These are phyloP conservation scores for Biscogniauxia sp. DNA, from an alignment of 2,329 filamentous ascomycete species.

Conservation along the genomic window DNA sequence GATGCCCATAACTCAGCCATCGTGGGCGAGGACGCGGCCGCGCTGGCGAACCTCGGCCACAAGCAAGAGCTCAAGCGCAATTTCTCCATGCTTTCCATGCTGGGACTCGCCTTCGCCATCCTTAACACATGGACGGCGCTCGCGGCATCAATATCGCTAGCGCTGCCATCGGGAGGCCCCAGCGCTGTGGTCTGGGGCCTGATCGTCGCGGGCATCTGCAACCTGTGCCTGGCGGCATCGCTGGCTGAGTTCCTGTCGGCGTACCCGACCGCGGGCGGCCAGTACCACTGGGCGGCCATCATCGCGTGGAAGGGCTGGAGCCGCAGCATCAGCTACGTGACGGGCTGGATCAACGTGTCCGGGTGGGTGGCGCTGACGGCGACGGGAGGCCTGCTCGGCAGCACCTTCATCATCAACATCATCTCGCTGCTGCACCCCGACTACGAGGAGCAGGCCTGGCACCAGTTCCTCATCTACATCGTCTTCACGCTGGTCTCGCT, in stretches of 20 bases:
- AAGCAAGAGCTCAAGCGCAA: constrained; percentile 50
- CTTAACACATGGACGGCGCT: constrained; percentile 51
- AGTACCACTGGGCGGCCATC: constrained; percentile 72
- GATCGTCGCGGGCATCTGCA: constrained; percentile 62
- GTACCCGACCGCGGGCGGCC: constrained; percentile 57
- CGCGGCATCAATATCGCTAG: constrained; percentile 45
- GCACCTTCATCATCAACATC: constrained; percentile 63
- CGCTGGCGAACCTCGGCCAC: constrained; percentile 45
- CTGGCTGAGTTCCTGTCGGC: constrained; percentile 70
- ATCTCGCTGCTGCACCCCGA: constrained; percentile 58
- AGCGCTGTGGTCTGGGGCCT: constrained; percentile 73
- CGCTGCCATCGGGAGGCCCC: constrained; percentile 67
- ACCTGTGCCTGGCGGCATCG: constrained; percentile 65
- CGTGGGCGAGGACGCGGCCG: constrained; percentile 32
- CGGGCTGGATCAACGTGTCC: constrained; percentile 71
- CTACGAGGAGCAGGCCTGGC: constrained; percentile 61
- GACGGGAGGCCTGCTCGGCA: constrained; percentile 65
- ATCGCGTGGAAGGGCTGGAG: constrained; percentile 60
- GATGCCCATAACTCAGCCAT: constrained; percentile 6
- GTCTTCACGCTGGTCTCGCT: constrained; percentile 61
- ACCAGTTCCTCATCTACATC: constrained; percentile 72
- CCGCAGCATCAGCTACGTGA: constrained; percentile 65
- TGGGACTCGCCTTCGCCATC: constrained; percentile 42
- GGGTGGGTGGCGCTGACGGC: constrained; percentile 70
- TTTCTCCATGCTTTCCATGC: constrained; percentile 38